Evolutionary conservation across 257 asterid species (phyloP).

Genomic region (Parsonsia alboflavescens): DNA sequence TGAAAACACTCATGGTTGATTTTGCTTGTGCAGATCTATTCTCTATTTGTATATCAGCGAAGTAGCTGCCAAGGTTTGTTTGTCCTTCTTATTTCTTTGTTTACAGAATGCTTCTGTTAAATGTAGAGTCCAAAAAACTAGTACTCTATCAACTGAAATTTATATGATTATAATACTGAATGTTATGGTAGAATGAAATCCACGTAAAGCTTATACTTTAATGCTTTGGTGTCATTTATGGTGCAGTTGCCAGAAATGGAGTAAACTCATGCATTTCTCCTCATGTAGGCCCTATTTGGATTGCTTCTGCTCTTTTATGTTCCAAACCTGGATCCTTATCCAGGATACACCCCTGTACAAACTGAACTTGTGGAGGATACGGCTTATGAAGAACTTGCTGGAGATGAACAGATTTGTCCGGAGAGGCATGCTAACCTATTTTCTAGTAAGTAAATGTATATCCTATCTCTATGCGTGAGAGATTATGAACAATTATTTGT

Average conservation of each 20-base stretch:
- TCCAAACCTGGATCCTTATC: constrained; percentile 82
- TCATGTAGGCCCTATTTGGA: constrained; percentile 72
- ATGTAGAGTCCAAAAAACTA: not conserved
- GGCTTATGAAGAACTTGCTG: constrained; percentile 81
- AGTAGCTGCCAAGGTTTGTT: constrained; percentile 72
- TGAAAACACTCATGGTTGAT: not conserved
- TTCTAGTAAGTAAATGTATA: constrained; percentile 50
- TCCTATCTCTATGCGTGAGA: not conserved
- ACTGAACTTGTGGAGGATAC: constrained; percentile 52
- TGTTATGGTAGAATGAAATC: not conserved
- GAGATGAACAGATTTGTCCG: constrained; percentile 81
- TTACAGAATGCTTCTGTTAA: not conserved
- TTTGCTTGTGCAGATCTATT: constrained; percentile 51
- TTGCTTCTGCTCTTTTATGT: constrained; percentile 63
- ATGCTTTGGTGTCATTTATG: not conserved
- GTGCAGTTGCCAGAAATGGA: not conserved
- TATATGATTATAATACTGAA: not conserved
- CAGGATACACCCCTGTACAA: constrained; percentile 69
- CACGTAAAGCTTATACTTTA: not conserved
- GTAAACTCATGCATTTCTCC: constrained; percentile 11
- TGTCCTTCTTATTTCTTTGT: constrained; percentile 7
- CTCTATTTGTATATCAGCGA: constrained; percentile 65
- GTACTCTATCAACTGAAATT: not conserved
- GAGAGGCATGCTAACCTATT: constrained; percentile 76
- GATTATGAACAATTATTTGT: not conserved